phyloP scores from a whole-genome alignment of 371 early-diverging fungal species.

The Lichtheimia corymbifera region DNA sequence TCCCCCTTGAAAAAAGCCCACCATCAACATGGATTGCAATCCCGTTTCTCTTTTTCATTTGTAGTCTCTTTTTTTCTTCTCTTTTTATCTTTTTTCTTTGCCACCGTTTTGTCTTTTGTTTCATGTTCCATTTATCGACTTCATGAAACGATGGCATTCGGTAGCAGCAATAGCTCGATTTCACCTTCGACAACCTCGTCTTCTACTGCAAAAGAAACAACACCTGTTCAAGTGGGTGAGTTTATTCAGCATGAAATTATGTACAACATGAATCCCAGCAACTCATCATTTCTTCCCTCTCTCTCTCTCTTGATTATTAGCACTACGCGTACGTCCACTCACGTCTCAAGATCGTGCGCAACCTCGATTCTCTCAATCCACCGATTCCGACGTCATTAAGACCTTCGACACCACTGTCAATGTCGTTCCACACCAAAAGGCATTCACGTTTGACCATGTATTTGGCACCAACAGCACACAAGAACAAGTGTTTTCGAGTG shows the following conservation, averaged over 20 bases:
- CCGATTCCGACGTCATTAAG: slow-evolving; percentile 45
- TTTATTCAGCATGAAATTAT: background rate
- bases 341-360: slow-evolving; percentile 46
- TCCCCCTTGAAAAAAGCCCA: background rate
- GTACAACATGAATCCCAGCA: slow-evolving; percentile 2
- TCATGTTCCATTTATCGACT: no score
- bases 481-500: slow-evolving; percentile 69
- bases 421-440: slow-evolving; percentile 51
- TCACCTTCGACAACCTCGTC: slow-evolving; percentile 4
- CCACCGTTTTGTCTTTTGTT: slow-evolving; percentile 2
- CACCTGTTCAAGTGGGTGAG: slow-evolving; percentile 40
- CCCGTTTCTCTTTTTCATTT: slow-evolving; percentile 1
- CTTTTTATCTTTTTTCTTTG: background rate
- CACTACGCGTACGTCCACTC: slow-evolving; percentile 61
- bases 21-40: no score
- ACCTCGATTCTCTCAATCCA: slow-evolving; percentile 46
- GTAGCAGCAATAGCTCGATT: slow-evolving; percentile 9
- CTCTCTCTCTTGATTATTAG: slow-evolving; percentile 21
- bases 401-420: slow-evolving; percentile 37
- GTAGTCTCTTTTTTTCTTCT: slow-evolving; percentile 1
- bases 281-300: background rate
- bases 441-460: slow-evolving; percentile 24
- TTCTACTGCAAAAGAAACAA: slow-evolving; percentile 14
- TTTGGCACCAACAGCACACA: slow-evolving; percentile 53
- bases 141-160: slow-evolving; percentile 10